phyloP scores from a whole-genome alignment of 2,329 filamentous ascomycete genomes.

The Mycosphaerella arachidis region DNA sequence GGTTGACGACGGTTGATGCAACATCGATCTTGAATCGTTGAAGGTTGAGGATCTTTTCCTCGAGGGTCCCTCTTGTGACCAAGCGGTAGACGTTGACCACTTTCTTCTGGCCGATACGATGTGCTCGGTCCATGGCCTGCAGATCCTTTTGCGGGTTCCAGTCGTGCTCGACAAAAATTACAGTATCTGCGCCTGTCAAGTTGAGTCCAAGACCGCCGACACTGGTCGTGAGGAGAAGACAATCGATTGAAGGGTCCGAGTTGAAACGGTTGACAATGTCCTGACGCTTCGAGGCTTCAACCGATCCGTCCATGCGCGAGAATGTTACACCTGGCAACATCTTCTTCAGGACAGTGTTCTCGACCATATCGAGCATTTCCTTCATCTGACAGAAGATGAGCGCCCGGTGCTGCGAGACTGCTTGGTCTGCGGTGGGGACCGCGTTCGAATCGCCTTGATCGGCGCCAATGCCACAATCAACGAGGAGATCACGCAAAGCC shows the following conservation, averaged over 20 bases:
- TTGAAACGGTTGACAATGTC: conserved; percentile 99
- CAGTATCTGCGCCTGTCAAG: conserved; percentile 92
- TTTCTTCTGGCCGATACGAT: conserved; percentile 99
- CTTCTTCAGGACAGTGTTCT: conserved; percentile 83
- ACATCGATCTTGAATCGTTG: conserved; percentile 99
- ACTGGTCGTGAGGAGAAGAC: conserved; percentile 86
- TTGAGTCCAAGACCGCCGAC: conserved; percentile 94
- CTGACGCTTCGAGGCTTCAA: conserved; percentile 89
- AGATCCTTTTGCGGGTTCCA: conserved; percentile 99
- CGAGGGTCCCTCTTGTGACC: conserved; percentile 89
- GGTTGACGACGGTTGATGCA: conserved; percentile 95
- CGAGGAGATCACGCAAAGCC: conserved; percentile 83
- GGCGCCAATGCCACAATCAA: conserved; percentile 95
- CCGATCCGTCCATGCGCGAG: conserved; percentile 86
- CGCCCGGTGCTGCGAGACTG: conserved; percentile 92
- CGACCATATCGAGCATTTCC: conserved; percentile 99
- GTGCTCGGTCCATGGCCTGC: conserved; percentile 97
- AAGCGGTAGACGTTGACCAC: conserved; percentile 98
- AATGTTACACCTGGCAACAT: conserved; percentile 91
- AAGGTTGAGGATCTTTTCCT: conserved; percentile 94
- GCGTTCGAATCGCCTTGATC: conserved; percentile 42
- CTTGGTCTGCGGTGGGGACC: conserved; percentile 60
- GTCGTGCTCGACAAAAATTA: conserved; percentile 99
- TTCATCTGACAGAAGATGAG: conserved; percentile 99
- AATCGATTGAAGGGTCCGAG: conserved; percentile 93